Base-by-base conservation (phyloP, 345 rosid species). In the Iberis pinnata region DNA sequence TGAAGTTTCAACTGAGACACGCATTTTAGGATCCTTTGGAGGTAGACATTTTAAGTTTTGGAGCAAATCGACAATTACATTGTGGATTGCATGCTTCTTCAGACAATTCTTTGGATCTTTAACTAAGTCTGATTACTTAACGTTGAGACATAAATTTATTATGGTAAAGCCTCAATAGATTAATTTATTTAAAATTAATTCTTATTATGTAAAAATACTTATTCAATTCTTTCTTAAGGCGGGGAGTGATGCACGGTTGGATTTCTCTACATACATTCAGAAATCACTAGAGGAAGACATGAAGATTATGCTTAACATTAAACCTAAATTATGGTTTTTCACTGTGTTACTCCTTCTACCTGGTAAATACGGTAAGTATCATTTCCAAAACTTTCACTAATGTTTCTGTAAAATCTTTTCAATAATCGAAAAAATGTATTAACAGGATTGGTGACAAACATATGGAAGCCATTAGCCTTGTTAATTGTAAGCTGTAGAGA, bases 11-110 rank as follows among this genome's bases (percentile, higher is more conserved):
- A n/a, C n/a, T n/a, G n/a, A n/a, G n/a, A n/a, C n/a, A n/a, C n/a
- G n/a, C n/a, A n/a, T n/a, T n/a, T n/a, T n/a, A n/a, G n/a, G n/a
- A 56, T 88, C 99, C 2, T 92, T 92, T 10, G 99, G 99, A 7
- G 70, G 85, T 46, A 80, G 99, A 50, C 99, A 92, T 54, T 1
- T 88, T 57, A 75, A 63, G 18, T 45, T 78, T 42, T 83, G 99
- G 97, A 81, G 90, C 50, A 68, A 68, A 42, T 63, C 60, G 9
- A 64, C 87, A 1, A 8, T 78, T 33, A 72, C 80, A 10, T 42
- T 85, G 18, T 88, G 97, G 95, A 83, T 78, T 16, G 98, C 81
- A 73, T 85, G 90, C 64, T 92, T 92, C 77, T 88, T 83, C 54
- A 78, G 97, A 48, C 98, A 92, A 61, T 92, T 92, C 69, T 72